Conservation (phyloP, 2,329 filamentous ascomycete genomes). For the Pezicula rhizophila region DNA sequence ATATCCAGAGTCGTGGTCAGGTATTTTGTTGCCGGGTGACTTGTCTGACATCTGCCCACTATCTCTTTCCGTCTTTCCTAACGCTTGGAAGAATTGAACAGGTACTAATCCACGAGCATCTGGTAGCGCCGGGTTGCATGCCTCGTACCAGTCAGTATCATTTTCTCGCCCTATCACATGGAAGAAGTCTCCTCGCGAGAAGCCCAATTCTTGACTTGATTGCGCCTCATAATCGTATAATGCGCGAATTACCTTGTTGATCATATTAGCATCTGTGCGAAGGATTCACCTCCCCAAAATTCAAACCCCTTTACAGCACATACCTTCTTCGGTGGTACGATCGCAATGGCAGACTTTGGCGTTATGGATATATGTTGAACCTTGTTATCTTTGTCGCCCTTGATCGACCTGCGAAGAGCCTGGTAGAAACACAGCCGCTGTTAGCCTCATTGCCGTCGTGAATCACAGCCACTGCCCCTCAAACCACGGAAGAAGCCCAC, state of each 20-base stretch:
- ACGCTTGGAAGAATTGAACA: constrained; percentile 85
- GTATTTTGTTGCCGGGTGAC: constrained; percentile 48
- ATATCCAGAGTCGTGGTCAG: constrained; percentile 89
- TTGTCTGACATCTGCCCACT: constrained; percentile 63
- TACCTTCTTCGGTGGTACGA: constrained; percentile 69
- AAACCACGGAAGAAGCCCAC: constrained; percentile 7
- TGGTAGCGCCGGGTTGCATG: constrained; percentile 86
- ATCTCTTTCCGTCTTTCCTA: constrained; percentile 88
- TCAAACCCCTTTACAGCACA: constrained; percentile 16
- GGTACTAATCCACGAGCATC: constrained; percentile 87
- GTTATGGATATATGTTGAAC: constrained; percentile 60
- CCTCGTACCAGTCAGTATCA: constrained; percentile 95
- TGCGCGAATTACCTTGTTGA: constrained; percentile 81
- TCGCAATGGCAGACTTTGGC: constrained; percentile 64
- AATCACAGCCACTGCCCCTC: not conserved
- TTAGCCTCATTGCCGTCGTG: constrained; percentile 14
- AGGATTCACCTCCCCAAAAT: not conserved
- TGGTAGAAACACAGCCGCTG: constrained; percentile 24
- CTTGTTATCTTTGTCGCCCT: constrained; percentile 61
- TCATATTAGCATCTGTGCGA: constrained; percentile 4
- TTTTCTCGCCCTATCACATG: constrained; percentile 96
- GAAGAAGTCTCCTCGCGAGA: constrained; percentile 94
- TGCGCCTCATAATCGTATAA: constrained; percentile 87
- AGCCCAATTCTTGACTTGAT: constrained; percentile 73
- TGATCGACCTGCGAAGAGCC: constrained; percentile 63